Evolutionary conservation across 495 filamentous ascomycete genomes (phyloP).

Genomic region (Annulohypoxylon bovei): DNA sequence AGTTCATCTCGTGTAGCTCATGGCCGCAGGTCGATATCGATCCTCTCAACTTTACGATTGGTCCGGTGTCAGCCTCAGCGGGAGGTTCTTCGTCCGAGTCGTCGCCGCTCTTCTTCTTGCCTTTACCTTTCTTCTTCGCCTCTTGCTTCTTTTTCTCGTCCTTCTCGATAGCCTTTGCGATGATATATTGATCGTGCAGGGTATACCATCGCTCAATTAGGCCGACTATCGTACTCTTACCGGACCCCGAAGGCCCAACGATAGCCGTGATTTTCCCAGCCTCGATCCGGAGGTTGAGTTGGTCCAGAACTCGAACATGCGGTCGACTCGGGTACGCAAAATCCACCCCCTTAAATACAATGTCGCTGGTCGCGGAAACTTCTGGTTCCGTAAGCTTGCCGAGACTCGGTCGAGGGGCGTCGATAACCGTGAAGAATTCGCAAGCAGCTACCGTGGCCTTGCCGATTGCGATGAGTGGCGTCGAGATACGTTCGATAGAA

Average conservation of each 20-base stretch:
- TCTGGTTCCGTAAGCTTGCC: conserved; percentile 57
- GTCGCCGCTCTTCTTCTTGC: conserved; percentile 42
- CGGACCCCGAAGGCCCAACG: conserved; percentile 83
- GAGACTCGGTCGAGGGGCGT: conserved; percentile 59
- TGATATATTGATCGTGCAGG: conserved; percentile 63
- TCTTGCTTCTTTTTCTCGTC: conserved; percentile 54
- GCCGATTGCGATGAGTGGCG: conserved; percentile 60
- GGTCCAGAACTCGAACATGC: conserved; percentile 66
- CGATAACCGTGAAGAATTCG: conserved; percentile 67
- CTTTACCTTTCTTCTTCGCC: conserved; percentile 50
- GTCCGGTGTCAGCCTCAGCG: conserved; percentile 45
- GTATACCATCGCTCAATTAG: conserved; percentile 94
- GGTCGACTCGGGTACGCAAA: conserved; percentile 78
- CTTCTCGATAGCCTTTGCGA: conserved; percentile 59
- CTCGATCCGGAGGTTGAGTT: conserved; percentile 66
- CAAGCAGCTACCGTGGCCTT: conserved; percentile 65
- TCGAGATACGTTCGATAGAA: conserved; percentile 59
- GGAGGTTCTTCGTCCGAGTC: conserved; percentile 47
- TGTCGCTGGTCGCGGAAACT: conserved; percentile 61
- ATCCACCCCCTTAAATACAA: conserved; percentile 67
- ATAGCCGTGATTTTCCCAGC: conserved; percentile 90
- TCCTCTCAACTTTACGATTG: conserved; percentile 56
- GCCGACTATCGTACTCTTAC: conserved; percentile 92
- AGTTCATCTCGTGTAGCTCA: conserved; percentile 63
- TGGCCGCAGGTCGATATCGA: conserved; percentile 65